Evolutionary conservation across 2,329 filamentous ascomycete genomes (phyloP).

Genomic region (Alternaria gansuensis): DNA sequence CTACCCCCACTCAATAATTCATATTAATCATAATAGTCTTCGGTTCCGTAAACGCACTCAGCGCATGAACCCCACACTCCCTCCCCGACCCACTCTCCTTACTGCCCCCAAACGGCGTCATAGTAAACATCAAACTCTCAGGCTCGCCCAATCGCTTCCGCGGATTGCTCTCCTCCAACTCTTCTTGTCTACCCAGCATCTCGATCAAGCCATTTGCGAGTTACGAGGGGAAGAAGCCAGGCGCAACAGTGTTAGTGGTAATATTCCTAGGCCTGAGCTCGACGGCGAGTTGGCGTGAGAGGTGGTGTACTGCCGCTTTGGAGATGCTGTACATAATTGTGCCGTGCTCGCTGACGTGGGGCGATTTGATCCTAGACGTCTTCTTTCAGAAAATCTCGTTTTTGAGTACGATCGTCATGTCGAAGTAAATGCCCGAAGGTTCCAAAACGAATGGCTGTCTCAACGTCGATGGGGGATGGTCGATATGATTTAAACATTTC

Average conservation of each 20-base stretch:
- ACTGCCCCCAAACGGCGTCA: slow-evolving; percentile 60
- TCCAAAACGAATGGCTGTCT: not conserved
- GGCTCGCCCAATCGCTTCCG: slow-evolving; percentile 46
- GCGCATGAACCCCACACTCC: slow-evolving; percentile 60
- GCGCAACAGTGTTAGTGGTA: slow-evolving; percentile 48
- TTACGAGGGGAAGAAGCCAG: slow-evolving; percentile 54
- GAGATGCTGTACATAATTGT: slow-evolving; percentile 54
- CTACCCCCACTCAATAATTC: slow-evolving; percentile 32
- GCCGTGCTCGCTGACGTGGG: slow-evolving; percentile 47
- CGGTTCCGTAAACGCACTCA: slow-evolving; percentile 60
- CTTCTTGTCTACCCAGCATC: slow-evolving; percentile 47
- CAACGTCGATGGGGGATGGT: not conserved
- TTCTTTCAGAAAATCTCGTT: not conserved
- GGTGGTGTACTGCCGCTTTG: slow-evolving; percentile 48
- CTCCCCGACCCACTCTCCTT: slow-evolving; percentile 62
- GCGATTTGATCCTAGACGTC: not conserved
- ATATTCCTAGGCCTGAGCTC: too few relatives aligned
- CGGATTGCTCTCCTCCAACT: slow-evolving; percentile 44
- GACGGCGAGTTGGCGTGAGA: too few relatives aligned
- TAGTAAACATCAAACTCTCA: slow-evolving; percentile 50
- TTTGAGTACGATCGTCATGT: not conserved
- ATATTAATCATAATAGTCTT: slow-evolving; percentile 62
- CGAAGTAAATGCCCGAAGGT: not conserved
- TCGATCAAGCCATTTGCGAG: slow-evolving; percentile 51
- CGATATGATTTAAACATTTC: not conserved